Conservation (phyloP, 2,329 filamentous ascomycete genomes). For the Phaeosphaeria sp. region DNA sequence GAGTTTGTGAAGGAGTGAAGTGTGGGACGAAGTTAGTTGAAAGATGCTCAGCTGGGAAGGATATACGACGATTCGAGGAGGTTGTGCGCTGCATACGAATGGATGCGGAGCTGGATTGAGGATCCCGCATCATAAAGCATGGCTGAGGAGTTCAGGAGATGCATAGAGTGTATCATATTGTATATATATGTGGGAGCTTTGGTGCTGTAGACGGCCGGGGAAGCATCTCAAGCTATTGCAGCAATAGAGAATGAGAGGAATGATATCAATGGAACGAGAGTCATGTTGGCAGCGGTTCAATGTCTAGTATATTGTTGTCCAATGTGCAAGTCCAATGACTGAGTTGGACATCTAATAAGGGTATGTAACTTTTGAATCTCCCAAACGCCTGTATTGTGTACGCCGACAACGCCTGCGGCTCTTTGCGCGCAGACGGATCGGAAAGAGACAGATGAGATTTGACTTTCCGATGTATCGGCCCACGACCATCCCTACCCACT, state of each 20-base stretch:
- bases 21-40: no score
- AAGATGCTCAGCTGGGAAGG: neutral
- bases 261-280: neutral
- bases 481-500: no score
- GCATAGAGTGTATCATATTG: no score
- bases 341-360: conserved; percentile 11
- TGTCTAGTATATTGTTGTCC: neutral
- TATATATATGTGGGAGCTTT: neutral
- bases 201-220: neutral
- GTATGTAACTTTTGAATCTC: conserved; percentile 30
- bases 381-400: conserved; percentile 15
- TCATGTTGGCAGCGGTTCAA: neutral
- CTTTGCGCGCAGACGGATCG: neutral
- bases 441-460: neutral
- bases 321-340: neutral
- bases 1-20: conserved; percentile 53
- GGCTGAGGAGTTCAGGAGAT: no score
- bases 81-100: neutral
- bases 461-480: no score
- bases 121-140: no score
- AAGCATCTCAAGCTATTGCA: neutral
- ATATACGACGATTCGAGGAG: neutral
- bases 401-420: neutral
- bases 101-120: neutral
- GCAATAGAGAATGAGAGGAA: neutral